These are phyloP conservation scores for Aspergillus japonicus DNA, from an alignment of 2,329 filamentous ascomycete genomes.

Conservation along the genomic window DNA sequence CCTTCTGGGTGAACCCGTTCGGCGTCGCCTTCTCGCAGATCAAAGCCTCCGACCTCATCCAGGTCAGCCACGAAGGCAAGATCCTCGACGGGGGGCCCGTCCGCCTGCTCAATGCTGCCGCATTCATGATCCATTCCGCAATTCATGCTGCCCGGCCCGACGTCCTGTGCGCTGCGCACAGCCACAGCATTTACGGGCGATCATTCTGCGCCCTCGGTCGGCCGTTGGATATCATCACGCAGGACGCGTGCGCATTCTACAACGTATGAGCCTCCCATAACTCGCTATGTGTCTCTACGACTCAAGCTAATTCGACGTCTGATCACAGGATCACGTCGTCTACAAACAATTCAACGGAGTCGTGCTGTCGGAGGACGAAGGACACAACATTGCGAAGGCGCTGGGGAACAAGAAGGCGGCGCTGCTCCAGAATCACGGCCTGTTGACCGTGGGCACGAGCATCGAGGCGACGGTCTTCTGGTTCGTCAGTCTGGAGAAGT, in stretches of 20 bases:
- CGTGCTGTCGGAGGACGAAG: conserved; percentile 54
- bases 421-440: conserved; percentile 55
- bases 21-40: conserved; percentile 63
- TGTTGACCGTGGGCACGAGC: conserved; percentile 50
- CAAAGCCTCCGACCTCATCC: conserved; percentile 66
- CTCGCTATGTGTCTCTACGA: background rate
- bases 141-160: conserved; percentile 58
- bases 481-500: conserved; percentile 56
- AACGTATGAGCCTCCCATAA: conserved; percentile 27
- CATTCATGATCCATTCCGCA: conserved; percentile 54
- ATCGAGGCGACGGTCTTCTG: conserved; percentile 55
- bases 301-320: background rate
- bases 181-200: conserved; percentile 54
- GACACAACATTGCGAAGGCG: conserved; percentile 50
- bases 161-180: conserved; percentile 55
- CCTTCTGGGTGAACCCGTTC: conserved; percentile 68
- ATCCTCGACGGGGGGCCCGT: conserved; percentile 62
- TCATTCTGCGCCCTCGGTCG: conserved; percentile 44
- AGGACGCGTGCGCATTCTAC: conserved; percentile 48
- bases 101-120: conserved; percentile 48
- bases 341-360: conserved; percentile 56
- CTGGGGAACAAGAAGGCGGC: conserved; percentile 53
- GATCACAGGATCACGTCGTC: conserved; percentile 48
- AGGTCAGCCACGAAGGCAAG: conserved; percentile 60
- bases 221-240: conserved; percentile 46